Evolutionary conservation across 768 basidiomycete species (phyloP).

Genomic region (Calocybe gangraenosa): DNA sequence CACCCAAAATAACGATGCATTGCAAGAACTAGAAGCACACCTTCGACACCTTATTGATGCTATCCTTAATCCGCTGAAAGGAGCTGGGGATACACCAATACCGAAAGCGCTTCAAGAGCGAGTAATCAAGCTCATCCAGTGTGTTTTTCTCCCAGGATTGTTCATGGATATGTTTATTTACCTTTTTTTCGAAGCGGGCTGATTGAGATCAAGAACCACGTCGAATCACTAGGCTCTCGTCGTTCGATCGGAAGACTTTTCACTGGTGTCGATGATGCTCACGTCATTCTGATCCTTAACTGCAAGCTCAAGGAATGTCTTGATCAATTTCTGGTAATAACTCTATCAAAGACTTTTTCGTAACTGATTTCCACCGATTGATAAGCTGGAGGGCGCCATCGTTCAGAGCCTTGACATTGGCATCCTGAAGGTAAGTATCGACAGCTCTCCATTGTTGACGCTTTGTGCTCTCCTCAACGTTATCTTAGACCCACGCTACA

Average conservation of each 20-base stretch:
- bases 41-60: slow-evolving; percentile 6
- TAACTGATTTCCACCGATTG: neutral
- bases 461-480: neutral
- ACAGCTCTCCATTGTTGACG: neutral
- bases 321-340: slow-evolving; percentile 6
- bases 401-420: slow-evolving; percentile 5
- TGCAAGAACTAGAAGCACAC: slow-evolving; percentile 6
- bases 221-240: slow-evolving; percentile 3
- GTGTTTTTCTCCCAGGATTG: too few relatives aligned
- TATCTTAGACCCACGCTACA: slow-evolving; percentile 4
- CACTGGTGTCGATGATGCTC: slow-evolving; percentile 6
- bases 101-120: slow-evolving; percentile 5
- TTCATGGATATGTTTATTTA: too few relatives aligned
- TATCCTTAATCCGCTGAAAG: slow-evolving; percentile 5
- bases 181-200: slow-evolving; percentile 1
- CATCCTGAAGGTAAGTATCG: slow-evolving; percentile 3
- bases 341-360: neutral
- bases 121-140: slow-evolving; percentile 5
- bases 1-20: slow-evolving; percentile 7
- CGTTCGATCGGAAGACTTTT: slow-evolving; percentile 6
- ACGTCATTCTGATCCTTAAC: slow-evolving; percentile 4
- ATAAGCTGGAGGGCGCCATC: slow-evolving; percentile 6
- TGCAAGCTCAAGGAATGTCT: slow-evolving; percentile 5
- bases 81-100: slow-evolving; percentile 6
- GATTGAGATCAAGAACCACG: slow-evolving; percentile 1